Percentiles rank a stretch among this genome's conserved stretches.
These are phyloP conservation scores for Pseudocercospora vitis DNA, from an alignment of 2,329 filamentous ascomycete genomes.

Conservation along the genomic window DNA sequence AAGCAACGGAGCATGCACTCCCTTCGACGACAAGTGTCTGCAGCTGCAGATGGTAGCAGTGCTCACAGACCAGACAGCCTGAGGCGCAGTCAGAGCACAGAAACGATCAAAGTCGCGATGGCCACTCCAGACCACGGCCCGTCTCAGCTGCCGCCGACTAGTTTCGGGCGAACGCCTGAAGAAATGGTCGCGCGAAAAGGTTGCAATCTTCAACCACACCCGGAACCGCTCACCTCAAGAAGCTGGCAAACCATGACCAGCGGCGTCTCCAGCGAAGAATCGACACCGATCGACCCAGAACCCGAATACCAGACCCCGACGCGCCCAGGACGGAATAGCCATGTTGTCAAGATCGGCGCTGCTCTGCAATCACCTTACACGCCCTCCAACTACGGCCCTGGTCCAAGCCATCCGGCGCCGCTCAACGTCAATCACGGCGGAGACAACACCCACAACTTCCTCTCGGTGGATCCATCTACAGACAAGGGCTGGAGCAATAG, in stretches of 20 bases:
- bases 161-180: slow-evolving; percentile 9
- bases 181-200: slow-evolving; percentile 10
- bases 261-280: slow-evolving; percentile 16
- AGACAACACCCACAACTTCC: slow-evolving; percentile 9
- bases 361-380: slow-evolving; percentile 24
- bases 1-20: slow-evolving; percentile 37
- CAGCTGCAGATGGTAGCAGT: slow-evolving; percentile 20
- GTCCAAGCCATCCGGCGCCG: slow-evolving; percentile 12
- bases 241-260: slow-evolving; percentile 22
- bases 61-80: slow-evolving; percentile 16
- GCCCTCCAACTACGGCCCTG: slow-evolving; percentile 21
- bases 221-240: slow-evolving; percentile 6
- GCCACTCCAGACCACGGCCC: slow-evolving; percentile 20
- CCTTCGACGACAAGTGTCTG: slow-evolving; percentile 33
- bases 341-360: slow-evolving; percentile 23
- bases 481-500: slow-evolving; percentile 4
- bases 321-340: slow-evolving; percentile 23
- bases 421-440: slow-evolving; percentile 2
- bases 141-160: slow-evolving; percentile 1
- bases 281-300: slow-evolving; percentile 21
- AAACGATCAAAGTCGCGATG: slow-evolving; percentile 46
- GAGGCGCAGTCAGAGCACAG: slow-evolving; percentile 40
- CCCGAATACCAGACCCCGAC: slow-evolving; percentile 24
- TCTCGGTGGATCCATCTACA: slow-evolving; percentile 16
- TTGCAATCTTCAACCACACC: slow-evolving; percentile 1